Percentiles rank a stretch among this genome's conserved stretches.
phyloP scores from a whole-genome alignment of 345 rosid genomes.

The Sonneratia caseolaris region DNA sequence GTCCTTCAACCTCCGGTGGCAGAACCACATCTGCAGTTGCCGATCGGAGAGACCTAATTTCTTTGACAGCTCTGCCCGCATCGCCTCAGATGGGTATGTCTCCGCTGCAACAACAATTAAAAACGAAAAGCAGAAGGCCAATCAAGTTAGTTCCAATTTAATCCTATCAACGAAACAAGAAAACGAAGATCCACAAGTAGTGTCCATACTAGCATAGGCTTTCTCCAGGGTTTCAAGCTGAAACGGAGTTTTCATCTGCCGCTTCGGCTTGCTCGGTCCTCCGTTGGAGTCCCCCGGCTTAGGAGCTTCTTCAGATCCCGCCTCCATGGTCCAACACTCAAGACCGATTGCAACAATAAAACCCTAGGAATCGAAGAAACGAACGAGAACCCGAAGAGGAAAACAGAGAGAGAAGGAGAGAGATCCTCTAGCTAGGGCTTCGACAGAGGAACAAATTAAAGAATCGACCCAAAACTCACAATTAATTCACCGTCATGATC shows the following conservation, averaged over 20 bases:
- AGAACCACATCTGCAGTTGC: constrained; percentile 99
- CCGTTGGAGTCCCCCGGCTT: constrained; percentile 28
- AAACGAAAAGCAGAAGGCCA: constrained; percentile 4
- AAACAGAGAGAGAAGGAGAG: background rate
- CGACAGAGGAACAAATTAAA: background rate
- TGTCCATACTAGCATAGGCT: constrained; percentile 54
- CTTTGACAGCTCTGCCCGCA: constrained; percentile 62
- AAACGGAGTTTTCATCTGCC: constrained; percentile 98
- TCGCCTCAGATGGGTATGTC: constrained; percentile 71
- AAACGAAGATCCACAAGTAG: background rate
- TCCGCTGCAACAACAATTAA: constrained; percentile 42
- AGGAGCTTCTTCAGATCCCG: background rate
- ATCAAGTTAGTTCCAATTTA: background rate
- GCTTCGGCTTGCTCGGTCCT: constrained; percentile 64
- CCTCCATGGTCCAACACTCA: background rate
- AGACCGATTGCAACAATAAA: background rate
- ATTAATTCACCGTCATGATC: background rate
- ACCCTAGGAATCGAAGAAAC: constrained; percentile 8
- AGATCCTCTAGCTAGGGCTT: constrained; percentile 1
- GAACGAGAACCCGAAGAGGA: background rate
- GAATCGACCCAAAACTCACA: constrained; percentile 1
- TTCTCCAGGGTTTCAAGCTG: constrained; percentile 85
- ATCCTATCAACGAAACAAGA: background rate
- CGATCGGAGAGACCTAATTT: constrained; percentile 84
- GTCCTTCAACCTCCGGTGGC: constrained; percentile 94